phyloP scores from a whole-genome alignment of 768 basidiomycete species.

The Steccherinum ochraceum region DNA sequence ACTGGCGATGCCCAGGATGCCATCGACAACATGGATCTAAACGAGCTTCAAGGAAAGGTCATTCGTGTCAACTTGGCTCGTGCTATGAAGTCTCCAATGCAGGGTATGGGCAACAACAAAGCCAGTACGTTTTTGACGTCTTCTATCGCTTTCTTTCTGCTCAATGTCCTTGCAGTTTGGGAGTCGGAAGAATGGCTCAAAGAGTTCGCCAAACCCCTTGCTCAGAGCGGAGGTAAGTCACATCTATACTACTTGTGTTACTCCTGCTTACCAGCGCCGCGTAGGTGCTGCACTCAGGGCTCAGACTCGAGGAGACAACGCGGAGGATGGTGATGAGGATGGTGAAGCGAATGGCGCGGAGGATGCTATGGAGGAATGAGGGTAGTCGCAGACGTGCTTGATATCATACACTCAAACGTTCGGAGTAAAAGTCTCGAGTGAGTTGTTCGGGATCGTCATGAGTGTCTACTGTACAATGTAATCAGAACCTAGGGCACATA shows the following conservation, averaged over 20 bases:
- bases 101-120: conserved; percentile 54
- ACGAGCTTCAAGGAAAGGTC: conserved; percentile 73
- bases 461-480: too few species aligned
- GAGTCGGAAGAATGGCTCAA: conserved; percentile 92
- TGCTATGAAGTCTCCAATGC: conserved; percentile 66
- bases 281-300: conserved; percentile 23
- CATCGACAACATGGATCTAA: conserved; percentile 98
- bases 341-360: conserved; percentile 28
- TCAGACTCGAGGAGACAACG: conserved; percentile 16
- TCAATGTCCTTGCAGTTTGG: conserved; percentile 59
- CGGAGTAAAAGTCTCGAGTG: too few species aligned
- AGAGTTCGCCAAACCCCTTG: conserved; percentile 72
- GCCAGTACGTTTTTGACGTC: conserved; percentile 47
- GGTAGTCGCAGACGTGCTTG: too few species aligned
- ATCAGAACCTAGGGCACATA: too few species aligned
- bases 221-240: conserved; percentile 64
- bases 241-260: too few species aligned
- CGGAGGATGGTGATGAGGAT: conserved; percentile 7
- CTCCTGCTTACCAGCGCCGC: neutral
- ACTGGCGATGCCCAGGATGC: conserved; percentile 88
- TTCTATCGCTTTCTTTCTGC: conserved; percentile 3
- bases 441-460: too few species aligned
- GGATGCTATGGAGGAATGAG: conserved; percentile 65
- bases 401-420: too few species aligned
- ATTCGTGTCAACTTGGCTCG: conserved; percentile 82